Percentiles rank a stretch among this genome's conserved stretches.
These are phyloP conservation scores for Debaryomyces maramus DNA, from an alignment of 805 yeast species.

Conservation along the genomic window DNA sequence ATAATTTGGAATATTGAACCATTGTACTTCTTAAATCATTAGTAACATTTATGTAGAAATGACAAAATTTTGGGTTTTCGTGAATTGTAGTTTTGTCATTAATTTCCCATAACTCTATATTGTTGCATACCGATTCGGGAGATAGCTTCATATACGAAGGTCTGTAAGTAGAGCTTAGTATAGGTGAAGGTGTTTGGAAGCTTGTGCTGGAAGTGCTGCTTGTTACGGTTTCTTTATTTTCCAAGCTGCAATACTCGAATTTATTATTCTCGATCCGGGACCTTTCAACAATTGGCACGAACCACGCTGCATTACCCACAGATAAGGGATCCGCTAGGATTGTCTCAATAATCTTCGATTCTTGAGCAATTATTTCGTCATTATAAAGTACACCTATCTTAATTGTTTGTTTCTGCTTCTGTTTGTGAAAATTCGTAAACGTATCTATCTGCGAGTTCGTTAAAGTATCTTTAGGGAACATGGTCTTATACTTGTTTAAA, in stretches of 20 bases:
- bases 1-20: slow-evolving; percentile 12
- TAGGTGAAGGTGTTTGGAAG: slow-evolving; percentile 28
- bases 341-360: slow-evolving; percentile 34
- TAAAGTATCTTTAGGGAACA: slow-evolving; percentile 21
- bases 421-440: slow-evolving; percentile 2
- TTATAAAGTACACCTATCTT: slow-evolving; percentile 37
- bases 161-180: slow-evolving; percentile 26
- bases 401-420: slow-evolving; percentile 14
- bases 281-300: slow-evolving; percentile 23
- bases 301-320: slow-evolving; percentile 31
- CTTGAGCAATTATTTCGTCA: slow-evolving; percentile 15
- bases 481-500: slow-evolving; percentile 13
- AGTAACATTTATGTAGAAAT: slow-evolving; percentile 24
- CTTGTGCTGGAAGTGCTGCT: not conserved
- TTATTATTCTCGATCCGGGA: slow-evolving; percentile 16
- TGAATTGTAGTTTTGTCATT: slow-evolving; percentile 9
- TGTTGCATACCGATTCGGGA: slow-evolving; percentile 10
- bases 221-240: not conserved
- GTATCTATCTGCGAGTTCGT: slow-evolving; percentile 12
- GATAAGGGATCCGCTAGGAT: slow-evolving; percentile 44
- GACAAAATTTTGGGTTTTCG: slow-evolving; percentile 15
- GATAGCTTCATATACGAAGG: slow-evolving; percentile 19
- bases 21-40: slow-evolving; percentile 16
- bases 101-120: slow-evolving; percentile 23
- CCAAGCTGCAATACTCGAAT: slow-evolving; percentile 18